phyloP scores from a whole-genome alignment of 73 alveolate genomes.

The Effrenium voratum region DNA sequence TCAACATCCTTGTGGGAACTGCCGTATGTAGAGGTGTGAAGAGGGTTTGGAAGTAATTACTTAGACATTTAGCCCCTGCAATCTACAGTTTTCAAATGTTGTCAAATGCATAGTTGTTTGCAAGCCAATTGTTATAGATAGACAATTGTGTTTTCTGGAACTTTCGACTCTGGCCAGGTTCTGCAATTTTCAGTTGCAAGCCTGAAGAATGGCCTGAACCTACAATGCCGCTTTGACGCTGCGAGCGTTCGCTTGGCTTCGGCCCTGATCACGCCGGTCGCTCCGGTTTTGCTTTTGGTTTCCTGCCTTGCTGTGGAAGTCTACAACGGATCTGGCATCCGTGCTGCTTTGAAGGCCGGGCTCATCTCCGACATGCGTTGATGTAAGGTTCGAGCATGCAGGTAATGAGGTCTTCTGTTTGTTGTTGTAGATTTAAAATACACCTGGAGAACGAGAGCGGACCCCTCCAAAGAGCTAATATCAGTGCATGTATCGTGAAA shows the following conservation, averaged over 20 bases:
- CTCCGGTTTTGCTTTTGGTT: not conserved
- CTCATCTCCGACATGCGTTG: no score
- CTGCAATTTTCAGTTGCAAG: not conserved
- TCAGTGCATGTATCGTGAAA: no score
- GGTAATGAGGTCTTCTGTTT: no score
- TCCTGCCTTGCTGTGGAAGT: not conserved
- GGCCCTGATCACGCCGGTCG: not conserved
- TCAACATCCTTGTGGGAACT: not conserved
- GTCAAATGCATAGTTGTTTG: not conserved
- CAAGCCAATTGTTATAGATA: not conserved
- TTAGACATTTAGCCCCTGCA: no score
- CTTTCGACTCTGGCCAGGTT: not conserved
- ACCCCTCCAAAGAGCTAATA: no score
- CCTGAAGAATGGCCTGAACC: not conserved
- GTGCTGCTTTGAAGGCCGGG: not conserved
- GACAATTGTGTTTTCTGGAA: no score
- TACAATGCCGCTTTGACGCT: not conserved
- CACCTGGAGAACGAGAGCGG: no score
- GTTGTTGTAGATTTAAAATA: no score
- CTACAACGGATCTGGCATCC: not conserved
- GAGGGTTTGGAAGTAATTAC: no score
- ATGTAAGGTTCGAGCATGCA: no score
- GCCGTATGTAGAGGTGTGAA: not conserved
- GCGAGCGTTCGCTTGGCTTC: not conserved
- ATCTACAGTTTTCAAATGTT: no score